Conservation (phyloP, 176 grass and related monocot species). For the Triticum turgidum region DNA sequence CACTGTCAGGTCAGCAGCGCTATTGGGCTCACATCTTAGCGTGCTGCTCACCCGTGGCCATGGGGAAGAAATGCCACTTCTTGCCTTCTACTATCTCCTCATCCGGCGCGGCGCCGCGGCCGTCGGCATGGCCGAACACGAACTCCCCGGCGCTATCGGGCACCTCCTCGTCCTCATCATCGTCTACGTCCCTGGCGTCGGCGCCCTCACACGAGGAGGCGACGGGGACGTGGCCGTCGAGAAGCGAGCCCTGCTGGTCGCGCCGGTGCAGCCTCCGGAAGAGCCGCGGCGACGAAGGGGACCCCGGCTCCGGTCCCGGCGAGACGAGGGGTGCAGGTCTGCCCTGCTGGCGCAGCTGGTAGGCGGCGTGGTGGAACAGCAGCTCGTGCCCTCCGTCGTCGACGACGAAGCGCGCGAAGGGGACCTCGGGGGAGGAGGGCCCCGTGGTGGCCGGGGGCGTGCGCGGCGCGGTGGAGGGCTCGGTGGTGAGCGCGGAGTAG, state of each 20-base stretch:
- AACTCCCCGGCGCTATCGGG: constrained; percentile 32
- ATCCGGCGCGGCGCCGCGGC: not conserved
- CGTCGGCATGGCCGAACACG: constrained; percentile 41
- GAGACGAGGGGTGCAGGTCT: constrained; percentile 51
- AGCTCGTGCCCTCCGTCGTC: not conserved
- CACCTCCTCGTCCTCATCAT: not conserved
- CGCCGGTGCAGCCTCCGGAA: constrained; percentile 27
- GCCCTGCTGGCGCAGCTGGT: constrained; percentile 50
- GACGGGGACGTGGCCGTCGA: constrained; percentile 33
- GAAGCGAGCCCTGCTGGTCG: constrained; percentile 35
- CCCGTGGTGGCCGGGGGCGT: constrained; percentile 56
- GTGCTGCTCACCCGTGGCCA: not conserved
- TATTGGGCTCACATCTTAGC: not conserved
- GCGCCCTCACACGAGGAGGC: not conserved
- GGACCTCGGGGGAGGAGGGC: constrained; percentile 78
- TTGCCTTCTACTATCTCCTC: constrained; percentile 1
- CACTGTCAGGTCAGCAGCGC: too few relatives aligned
- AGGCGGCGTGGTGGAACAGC: constrained; percentile 16
- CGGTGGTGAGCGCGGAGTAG: constrained; percentile 60
- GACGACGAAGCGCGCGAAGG: constrained; percentile 50
- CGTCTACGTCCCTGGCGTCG: not conserved
- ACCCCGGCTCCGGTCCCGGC: constrained; percentile 43
- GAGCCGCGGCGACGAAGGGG: constrained; percentile 31
- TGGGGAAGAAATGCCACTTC: constrained; percentile 46
- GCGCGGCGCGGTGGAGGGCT: constrained; percentile 75